These are phyloP conservation scores for Vigna hirtella DNA, from an alignment of 306 rosid genomes.

Conservation along the genomic window DNA sequence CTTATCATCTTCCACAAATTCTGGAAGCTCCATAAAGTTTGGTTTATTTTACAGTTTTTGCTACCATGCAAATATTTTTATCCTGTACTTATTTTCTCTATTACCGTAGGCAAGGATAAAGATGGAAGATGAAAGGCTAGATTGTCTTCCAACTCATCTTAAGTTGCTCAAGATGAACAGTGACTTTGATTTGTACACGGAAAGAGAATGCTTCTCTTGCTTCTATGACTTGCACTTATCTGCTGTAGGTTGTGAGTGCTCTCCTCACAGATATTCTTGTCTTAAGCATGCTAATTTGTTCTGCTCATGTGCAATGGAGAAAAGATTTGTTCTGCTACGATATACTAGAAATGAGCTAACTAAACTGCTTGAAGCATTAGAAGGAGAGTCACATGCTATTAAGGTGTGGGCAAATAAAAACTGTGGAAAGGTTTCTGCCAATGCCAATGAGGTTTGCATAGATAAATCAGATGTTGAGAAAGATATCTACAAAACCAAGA, in stretches of 20 bases:
- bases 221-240: slow-evolving; percentile 88
- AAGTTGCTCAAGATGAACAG: slow-evolving; percentile 74
- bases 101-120: slow-evolving; percentile 65
- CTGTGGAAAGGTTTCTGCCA: slow-evolving; percentile 49
- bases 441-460: slow-evolving; percentile 37
- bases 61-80: slow-evolving; percentile 7
- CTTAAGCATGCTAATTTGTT: slow-evolving; percentile 69
- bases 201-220: slow-evolving; percentile 91
- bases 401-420: slow-evolving; percentile 55
- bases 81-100: neutral
- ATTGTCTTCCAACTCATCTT: slow-evolving; percentile 61
- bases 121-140: slow-evolving; percentile 83
- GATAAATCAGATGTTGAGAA: slow-evolving; percentile 50
- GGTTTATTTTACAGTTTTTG: slow-evolving; percentile 1
- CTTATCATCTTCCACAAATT: slow-evolving; percentile 8
- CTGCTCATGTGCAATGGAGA: slow-evolving; percentile 69
- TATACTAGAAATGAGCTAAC: slow-evolving; percentile 63
- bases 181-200: slow-evolving; percentile 67
- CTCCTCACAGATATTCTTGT: slow-evolving; percentile 81
- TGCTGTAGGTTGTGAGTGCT: slow-evolving; percentile 79
- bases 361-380: slow-evolving; percentile 68
- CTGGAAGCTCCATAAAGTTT: slow-evolving; percentile 3
- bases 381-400: slow-evolving; percentile 61
- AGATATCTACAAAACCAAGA: slow-evolving; percentile 42
- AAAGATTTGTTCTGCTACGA: slow-evolving; percentile 68